These are phyloP conservation scores for Acanthamoeba triangularis DNA, from an alignment of 208 protist species.

Conservation along the genomic window DNA sequence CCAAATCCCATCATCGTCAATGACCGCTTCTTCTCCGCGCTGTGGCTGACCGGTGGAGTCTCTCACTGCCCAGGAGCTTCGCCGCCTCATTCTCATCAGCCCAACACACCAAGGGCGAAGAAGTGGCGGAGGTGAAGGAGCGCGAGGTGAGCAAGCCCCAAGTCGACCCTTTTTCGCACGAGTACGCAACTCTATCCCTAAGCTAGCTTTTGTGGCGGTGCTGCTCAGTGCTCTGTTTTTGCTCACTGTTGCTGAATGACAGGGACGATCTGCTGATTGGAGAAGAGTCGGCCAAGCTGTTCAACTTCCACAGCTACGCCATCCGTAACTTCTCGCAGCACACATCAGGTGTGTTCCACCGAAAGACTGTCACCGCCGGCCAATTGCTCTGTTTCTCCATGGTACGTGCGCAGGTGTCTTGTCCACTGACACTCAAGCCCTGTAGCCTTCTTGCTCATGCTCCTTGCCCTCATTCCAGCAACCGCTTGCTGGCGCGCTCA, in stretches of 20 bases:
- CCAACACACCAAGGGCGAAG: neutral
- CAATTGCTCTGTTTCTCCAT: slow-evolving; percentile 23
- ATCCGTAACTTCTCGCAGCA: slow-evolving; percentile 12
- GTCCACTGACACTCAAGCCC: too few species aligned
- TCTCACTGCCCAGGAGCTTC: neutral
- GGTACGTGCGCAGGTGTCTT: neutral
- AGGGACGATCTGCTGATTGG: neutral
- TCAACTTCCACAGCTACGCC: slow-evolving; percentile 34
- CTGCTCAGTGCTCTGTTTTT: neutral
- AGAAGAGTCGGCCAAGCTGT: neutral
- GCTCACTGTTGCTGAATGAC: neutral
- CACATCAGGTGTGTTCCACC: neutral
- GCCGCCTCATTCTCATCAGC: neutral
- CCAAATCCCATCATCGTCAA: too few species aligned
- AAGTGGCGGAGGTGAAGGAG: neutral
- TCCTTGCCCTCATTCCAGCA: neutral
- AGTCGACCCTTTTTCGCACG: neutral
- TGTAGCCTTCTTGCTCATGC: too few species aligned
- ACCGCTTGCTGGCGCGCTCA: neutral
- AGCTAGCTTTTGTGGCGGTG: neutral
- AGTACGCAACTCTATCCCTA: neutral
- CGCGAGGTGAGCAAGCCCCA: neutral
- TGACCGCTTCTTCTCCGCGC: too few species aligned
- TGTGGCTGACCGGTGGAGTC: neutral
- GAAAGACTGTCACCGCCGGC: neutral